A percentile compares a stretch with the other conserved stretches of the same genome.
phyloP scores from a whole-genome alignment of 2,329 filamentous ascomycete species.

The Xylariaceae sp. region DNA sequence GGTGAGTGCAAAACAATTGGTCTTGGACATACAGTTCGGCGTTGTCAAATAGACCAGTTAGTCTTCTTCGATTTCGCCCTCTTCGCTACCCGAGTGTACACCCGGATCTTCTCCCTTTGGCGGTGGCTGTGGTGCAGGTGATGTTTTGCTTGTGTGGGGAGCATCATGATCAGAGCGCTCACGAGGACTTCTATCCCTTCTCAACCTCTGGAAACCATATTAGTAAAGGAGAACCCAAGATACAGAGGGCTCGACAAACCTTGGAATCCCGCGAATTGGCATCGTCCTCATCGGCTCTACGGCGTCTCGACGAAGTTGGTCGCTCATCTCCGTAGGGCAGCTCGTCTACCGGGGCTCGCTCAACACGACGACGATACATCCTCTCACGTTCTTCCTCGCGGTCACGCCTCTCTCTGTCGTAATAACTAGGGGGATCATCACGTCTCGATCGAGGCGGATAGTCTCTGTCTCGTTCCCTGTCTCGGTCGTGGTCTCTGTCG shows the following conservation, averaged over 20 bases:
- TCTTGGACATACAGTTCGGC: conserved; percentile 10
- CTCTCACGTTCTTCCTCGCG: conserved; percentile 88
- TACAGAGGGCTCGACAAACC: conserved; percentile 37
- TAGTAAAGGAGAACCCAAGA: conserved; percentile 21
- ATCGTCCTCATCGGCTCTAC: conserved; percentile 73
- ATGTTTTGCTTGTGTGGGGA: conserved; percentile 53
- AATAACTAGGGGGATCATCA: conserved; percentile 59
- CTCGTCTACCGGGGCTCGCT: conserved; percentile 71
- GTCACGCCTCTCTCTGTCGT: conserved; percentile 81
- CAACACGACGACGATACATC: conserved; percentile 69
- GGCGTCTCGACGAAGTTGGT: conserved; percentile 62
- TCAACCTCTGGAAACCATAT: conserved; percentile 44
- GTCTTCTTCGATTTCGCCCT: conserved; percentile 94
- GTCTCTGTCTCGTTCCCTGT: conserved; percentile 42
- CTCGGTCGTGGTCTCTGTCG: conserved; percentile 36
- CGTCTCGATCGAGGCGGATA: conserved; percentile 51
- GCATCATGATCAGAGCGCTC: conserved; percentile 58
- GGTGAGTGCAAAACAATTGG: conserved; percentile 2
- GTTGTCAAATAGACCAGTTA: conserved; percentile 30
- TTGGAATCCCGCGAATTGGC: conserved; percentile 65
- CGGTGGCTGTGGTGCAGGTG: conserved; percentile 36
- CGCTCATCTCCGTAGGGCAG: conserved; percentile 82
- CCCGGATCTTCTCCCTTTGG: conserved; percentile 55
- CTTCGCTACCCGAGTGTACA: conserved; percentile 84
- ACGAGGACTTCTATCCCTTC: conserved; percentile 53